phyloP scores from a whole-genome alignment of 345 rosid genomes.

The Microcos paniculata region DNA sequence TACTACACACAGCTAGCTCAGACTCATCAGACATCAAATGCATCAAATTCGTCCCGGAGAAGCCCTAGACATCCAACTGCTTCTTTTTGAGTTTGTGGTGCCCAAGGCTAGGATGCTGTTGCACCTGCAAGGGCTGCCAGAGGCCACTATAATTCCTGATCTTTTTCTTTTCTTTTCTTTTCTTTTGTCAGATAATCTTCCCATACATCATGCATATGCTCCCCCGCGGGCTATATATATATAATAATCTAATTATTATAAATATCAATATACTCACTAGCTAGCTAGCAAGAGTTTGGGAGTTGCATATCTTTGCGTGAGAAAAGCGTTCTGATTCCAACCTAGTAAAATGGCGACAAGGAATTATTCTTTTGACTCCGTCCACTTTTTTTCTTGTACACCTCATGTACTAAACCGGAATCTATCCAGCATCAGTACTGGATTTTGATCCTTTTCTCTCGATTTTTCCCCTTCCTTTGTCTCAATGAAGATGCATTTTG shows the following conservation, averaged over 20 bases:
- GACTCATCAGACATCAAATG: neutral
- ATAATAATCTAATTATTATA: too few species aligned
- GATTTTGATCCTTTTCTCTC: neutral
- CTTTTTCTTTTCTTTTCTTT: neutral
- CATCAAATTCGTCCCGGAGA: neutral
- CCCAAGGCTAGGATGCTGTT: neutral
- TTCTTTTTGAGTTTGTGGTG: neutral
- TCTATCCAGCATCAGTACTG: neutral
- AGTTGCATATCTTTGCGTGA: neutral
- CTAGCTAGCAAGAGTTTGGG: neutral
- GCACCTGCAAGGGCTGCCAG: too few species aligned
- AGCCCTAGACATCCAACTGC: neutral
- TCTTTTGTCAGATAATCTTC: neutral
- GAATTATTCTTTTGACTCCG: neutral
- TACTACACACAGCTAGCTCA: neutral
- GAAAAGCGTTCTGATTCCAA: neutral
- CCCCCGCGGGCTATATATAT: too few species aligned
- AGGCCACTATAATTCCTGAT: too few species aligned
- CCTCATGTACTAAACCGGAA: neutral
- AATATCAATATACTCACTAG: too few species aligned
- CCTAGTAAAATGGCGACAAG: conserved; percentile 3
- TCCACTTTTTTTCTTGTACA: neutral
- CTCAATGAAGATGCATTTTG: neutral
- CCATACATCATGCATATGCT: neutral
- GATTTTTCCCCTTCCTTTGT: neutral